phyloP scores from a whole-genome alignment of 1,284 basidiomycete genomes.

The Earliella scabrosa region DNA sequence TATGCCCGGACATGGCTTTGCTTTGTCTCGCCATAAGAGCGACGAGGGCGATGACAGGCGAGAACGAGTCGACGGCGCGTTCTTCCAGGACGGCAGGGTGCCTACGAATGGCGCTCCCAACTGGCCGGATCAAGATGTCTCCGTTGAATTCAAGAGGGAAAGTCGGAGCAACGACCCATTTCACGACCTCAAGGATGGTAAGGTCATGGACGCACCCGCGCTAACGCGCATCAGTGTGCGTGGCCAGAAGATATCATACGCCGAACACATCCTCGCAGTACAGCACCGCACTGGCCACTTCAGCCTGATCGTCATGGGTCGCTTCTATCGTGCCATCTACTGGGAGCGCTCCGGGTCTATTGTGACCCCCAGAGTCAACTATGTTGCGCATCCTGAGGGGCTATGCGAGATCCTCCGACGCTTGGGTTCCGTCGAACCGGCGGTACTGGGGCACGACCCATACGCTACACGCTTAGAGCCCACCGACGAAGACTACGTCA shows the following conservation, averaged over 20 bases:
- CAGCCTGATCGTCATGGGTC: slow-evolving; percentile 3
- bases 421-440: neutral
- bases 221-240: neutral
- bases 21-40: neutral
- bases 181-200: neutral
- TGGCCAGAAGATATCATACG: slow-evolving; percentile 4
- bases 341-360: slow-evolving; percentile 8
- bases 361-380: slow-evolving; percentile 4
- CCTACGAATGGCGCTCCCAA: neutral
- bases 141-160: slow-evolving; percentile 8
- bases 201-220: neutral
- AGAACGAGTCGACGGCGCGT: slow-evolving; percentile 4
- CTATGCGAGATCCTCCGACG: slow-evolving; percentile 9
- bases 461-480: neutral
- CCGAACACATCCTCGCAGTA: neutral
- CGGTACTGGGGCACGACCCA: slow-evolving; percentile 7
- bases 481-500: neutral
- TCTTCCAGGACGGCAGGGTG: neutral
- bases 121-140: neutral
- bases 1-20: neutral
- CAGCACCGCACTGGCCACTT: slow-evolving; percentile 3
- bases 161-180: neutral
- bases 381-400: neutral
- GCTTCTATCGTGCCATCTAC: neutral
- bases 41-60: neutral